Base-by-base conservation (phyloP, 352 stramenopile genomes). In the Phytophthora pinifolia region DNA sequence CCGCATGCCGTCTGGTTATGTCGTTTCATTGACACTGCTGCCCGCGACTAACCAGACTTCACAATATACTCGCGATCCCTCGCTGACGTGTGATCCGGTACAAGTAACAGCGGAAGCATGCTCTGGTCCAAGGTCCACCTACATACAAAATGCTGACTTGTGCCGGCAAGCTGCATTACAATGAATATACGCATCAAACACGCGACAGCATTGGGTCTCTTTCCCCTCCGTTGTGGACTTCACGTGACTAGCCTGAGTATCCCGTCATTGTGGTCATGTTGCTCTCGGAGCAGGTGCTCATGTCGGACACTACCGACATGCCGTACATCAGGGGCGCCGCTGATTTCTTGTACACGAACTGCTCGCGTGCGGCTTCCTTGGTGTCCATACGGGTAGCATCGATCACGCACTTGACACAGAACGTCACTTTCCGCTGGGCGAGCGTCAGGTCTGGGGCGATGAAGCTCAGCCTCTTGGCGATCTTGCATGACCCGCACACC, bases 391-490 rank as follows among this genome's bases (percentile, higher is more conserved):
- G 45, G 0, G 59, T 62, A 1, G 59, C 51, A 8, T 62, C 51
- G 2, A 67, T 32, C 8, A 67, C 25, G 18, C 59, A 67, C 46
- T 52, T 49, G 5, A 58, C 59, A 15, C 59, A 67, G 20, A 67
- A 67, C 3, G 45, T 55, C 14, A 67, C 59, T 27, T 67, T 67
- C 15, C 51, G 59, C 14, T 62, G 59, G 0, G n/a, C 14, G 2
- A 67, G 45, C 3, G 5, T 27, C 32, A 67, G n/a, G 13, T 67
- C 59, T 2, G 59, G 59, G 1, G 59, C 45, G 29, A 70, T 65
- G 9, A 70, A 65, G 25, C 62, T 70, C 32, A 70, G 18, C 18
- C 65, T 70, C 38, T 64, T 63, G 2, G 18, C 14, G 33, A 70
- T 54, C n/a, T 61, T 61, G 33, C 61, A 70, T n/a, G 49, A 36